A percentile compares a stretch with the other conserved stretches of the same genome.
Conservation (phyloP, 176 grass and related monocot species). For the Phoenix roebelenii region DNA sequence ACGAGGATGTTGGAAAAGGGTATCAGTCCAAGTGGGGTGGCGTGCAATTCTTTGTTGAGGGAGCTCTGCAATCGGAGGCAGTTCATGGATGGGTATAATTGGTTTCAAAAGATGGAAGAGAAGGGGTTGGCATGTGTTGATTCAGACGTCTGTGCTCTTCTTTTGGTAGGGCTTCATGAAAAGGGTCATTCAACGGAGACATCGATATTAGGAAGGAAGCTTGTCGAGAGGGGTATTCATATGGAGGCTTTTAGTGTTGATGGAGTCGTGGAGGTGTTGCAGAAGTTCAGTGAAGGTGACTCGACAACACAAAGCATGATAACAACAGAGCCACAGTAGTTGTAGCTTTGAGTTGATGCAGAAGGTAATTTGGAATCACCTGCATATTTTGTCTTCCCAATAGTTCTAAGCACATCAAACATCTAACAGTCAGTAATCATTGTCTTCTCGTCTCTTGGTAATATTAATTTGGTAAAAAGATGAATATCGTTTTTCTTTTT, state of each 20-base stretch:
- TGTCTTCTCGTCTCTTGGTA: too few relatives aligned
- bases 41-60: constrained; percentile 44
- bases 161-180: constrained; percentile 42
- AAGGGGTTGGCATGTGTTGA: constrained; percentile 41
- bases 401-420: too few relatives aligned
- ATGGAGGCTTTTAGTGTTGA: constrained; percentile 37
- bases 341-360: too few relatives aligned
- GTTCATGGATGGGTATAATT: constrained; percentile 47
- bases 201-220: constrained; percentile 26
- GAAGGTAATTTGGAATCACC: too few relatives aligned
- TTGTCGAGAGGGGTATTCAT: constrained; percentile 28
- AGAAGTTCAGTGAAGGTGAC: constrained; percentile 35
- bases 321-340: not conserved
- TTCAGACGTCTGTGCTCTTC: constrained; percentile 36
- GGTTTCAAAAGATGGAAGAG: constrained; percentile 32
- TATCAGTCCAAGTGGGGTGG: constrained; percentile 28
- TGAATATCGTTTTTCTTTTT: too few relatives aligned
- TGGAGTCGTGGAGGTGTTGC: constrained; percentile 38
- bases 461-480: too few relatives aligned
- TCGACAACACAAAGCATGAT: constrained; percentile 27
- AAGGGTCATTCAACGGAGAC: constrained; percentile 39
- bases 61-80: constrained; percentile 31
- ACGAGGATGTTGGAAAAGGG: constrained; percentile 58
- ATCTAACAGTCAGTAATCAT: too few relatives aligned
- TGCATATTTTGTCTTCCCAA: too few relatives aligned